These are phyloP conservation scores for Cicer yamashitae DNA, from an alignment of 306 rosid species.

Conservation along the genomic window DNA sequence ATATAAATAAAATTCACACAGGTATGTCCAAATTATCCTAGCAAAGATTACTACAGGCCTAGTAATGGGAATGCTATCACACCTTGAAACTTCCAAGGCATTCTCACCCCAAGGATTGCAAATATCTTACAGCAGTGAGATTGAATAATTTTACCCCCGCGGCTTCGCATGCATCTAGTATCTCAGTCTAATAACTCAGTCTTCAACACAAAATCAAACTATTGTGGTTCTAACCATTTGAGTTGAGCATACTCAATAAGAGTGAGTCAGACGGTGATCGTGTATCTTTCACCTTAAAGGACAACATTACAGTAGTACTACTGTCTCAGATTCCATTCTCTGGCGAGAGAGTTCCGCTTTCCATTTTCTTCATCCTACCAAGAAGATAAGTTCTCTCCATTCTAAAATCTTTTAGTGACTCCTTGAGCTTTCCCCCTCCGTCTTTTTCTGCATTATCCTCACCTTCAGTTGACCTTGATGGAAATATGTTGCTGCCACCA, in stretches of 20 bases:
- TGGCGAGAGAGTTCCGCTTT: slow-evolving; percentile 41
- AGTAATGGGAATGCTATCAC: slow-evolving; percentile 27
- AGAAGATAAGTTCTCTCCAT: slow-evolving; percentile 62
- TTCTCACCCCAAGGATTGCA: slow-evolving; percentile 7
- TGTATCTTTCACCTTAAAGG: slow-evolving; percentile 36
- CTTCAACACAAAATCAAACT: slow-evolving; percentile 2
- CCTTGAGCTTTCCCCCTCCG: slow-evolving; percentile 44
- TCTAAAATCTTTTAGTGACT: slow-evolving; percentile 51
- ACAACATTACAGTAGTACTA: not conserved
- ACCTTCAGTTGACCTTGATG: slow-evolving; percentile 27
- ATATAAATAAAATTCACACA: slow-evolving; percentile 33
- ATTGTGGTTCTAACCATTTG: not conserved
- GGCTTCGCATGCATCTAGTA: slow-evolving; percentile 1
- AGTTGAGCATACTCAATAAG: slow-evolving; percentile 1
- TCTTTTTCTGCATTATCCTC: slow-evolving; percentile 43
- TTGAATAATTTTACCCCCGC: slow-evolving; percentile 17
- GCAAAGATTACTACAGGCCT: slow-evolving; percentile 36
- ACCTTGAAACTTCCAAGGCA: slow-evolving; percentile 37
- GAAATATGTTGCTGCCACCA: slow-evolving; percentile 38
- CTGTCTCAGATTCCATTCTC: slow-evolving; percentile 40
- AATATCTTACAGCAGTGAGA: slow-evolving; percentile 13
- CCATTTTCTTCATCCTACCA: slow-evolving; percentile 58
- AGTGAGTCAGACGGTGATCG: slow-evolving; percentile 6
- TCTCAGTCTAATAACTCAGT: not conserved
- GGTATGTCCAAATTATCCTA: slow-evolving; percentile 40